Evolutionary conservation across 768 basidiomycete genomes (phyloP).

Genomic region (Suillus plorans): DNA sequence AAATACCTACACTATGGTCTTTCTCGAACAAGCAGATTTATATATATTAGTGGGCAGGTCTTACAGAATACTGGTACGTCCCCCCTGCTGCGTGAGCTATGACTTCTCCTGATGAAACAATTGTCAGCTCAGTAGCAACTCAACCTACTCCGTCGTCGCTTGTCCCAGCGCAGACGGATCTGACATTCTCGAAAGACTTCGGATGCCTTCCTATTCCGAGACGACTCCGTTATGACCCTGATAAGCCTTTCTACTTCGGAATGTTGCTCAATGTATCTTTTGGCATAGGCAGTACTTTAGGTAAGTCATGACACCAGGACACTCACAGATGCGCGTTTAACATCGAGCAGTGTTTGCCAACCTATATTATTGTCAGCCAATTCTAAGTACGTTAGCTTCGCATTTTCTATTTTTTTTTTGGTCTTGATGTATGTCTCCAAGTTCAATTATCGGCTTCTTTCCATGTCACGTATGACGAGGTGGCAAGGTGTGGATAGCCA

Average conservation of each 20-base stretch:
- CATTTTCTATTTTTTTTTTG: background rate
- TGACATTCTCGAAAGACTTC: constrained; percentile 29
- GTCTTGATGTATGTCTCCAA: background rate
- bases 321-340: background rate
- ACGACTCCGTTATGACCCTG: constrained; percentile 40
- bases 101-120: background rate
- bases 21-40: background rate
- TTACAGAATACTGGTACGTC: background rate
- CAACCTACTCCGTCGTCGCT: background rate
- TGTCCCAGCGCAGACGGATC: background rate
- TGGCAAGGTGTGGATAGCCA: constrained; percentile 28
- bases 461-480: constrained; percentile 29
- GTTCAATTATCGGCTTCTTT: constrained; percentile 39
- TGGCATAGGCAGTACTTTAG: constrained; percentile 46
- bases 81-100: background rate
- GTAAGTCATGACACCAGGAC: constrained; percentile 24
- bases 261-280: constrained; percentile 45
- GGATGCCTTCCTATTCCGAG: constrained; percentile 48
- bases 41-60: background rate
- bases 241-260: constrained; percentile 36
- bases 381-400: constrained; percentile 52
- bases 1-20: background rate
- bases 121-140: background rate
- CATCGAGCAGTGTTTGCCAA: constrained; percentile 50
- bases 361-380: constrained; percentile 80